These are phyloP conservation scores for Opeltia flavorubescens DNA, from an alignment of 495 filamentous ascomycete genomes.

Conservation along the genomic window DNA sequence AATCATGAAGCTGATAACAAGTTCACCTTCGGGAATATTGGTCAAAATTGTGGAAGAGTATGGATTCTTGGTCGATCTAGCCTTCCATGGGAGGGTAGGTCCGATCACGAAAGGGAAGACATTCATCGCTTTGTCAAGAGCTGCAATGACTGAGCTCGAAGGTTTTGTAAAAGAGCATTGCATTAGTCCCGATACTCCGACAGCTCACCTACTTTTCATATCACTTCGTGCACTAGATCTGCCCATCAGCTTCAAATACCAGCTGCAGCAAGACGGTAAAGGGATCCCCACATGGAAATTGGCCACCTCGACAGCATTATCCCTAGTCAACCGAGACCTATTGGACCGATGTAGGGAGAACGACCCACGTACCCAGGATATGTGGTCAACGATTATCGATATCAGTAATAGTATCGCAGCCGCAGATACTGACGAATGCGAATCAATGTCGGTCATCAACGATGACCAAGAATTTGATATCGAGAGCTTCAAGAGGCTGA, in stretches of 20 bases:
- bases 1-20: constrained; percentile 54
- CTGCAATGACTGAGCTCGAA: constrained; percentile 54
- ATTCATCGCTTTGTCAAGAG: constrained; percentile 75
- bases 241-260: constrained; percentile 64
- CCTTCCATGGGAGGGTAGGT: constrained; percentile 30
- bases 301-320: constrained; percentile 54
- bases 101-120: constrained; percentile 25
- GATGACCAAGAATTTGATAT: constrained; percentile 72
- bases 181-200: constrained; percentile 49
- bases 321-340: constrained; percentile 53
- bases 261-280: constrained; percentile 37
- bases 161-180: constrained; percentile 49
- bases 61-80: constrained; percentile 53
- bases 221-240: constrained; percentile 48
- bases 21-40: constrained; percentile 51
- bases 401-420: constrained; percentile 45
- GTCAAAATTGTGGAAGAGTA: constrained; percentile 52
- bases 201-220: constrained; percentile 42
- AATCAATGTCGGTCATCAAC: constrained; percentile 29
- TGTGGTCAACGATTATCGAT: constrained; percentile 46
- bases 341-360: constrained; percentile 40
- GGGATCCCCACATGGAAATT: constrained; percentile 62
- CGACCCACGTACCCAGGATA: constrained; percentile 25
- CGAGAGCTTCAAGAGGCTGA: constrained; percentile 49
- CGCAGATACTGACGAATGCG: constrained; percentile 35